Conservation (phyloP, 2,329 filamentous ascomycete genomes). For the Sphaerulina vaccinii region DNA sequence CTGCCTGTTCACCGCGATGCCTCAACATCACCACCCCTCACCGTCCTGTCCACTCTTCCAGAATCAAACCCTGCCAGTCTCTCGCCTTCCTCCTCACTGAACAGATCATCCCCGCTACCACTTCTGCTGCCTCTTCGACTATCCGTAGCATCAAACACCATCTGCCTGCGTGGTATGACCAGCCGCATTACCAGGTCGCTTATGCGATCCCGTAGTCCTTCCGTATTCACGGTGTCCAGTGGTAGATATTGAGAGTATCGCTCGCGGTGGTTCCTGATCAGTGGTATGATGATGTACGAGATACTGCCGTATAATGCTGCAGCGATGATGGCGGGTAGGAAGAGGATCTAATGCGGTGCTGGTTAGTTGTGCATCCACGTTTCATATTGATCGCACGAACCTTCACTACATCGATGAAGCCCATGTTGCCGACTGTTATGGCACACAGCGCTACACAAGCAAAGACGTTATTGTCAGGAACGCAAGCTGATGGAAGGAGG, state of each 20-base stretch:
- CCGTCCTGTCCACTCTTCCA: conserved; percentile 40
- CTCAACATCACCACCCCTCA: conserved; percentile 35
- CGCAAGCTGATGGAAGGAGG: too few species aligned
- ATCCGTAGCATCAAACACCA: conserved; percentile 34
- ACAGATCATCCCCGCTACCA: conserved; percentile 30
- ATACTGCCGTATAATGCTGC: conserved; percentile 44
- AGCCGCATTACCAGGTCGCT: conserved; percentile 38
- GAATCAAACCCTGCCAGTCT: conserved; percentile 47
- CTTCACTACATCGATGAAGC: conserved; percentile 30
- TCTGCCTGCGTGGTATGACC: conserved; percentile 32
- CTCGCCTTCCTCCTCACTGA: conserved; percentile 49
- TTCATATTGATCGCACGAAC: conserved; percentile 15
- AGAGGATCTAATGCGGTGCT: conserved; percentile 39
- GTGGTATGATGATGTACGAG: conserved; percentile 44
- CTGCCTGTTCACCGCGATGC: conserved; percentile 3
- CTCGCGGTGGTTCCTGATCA: conserved; percentile 45
- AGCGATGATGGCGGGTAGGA: conserved; percentile 48
- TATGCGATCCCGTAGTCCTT: conserved; percentile 34
- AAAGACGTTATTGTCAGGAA: neutral
- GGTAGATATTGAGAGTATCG: conserved; percentile 48
- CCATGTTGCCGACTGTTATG: too few species aligned
- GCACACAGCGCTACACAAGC: neutral
- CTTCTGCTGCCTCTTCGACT: conserved; percentile 18
- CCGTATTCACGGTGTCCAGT: conserved; percentile 32
- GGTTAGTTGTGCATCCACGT: conserved; percentile 9